Evolutionary conservation across 2,329 filamentous ascomycete genomes (phyloP).

Genomic region (Fusarium anguioides): DNA sequence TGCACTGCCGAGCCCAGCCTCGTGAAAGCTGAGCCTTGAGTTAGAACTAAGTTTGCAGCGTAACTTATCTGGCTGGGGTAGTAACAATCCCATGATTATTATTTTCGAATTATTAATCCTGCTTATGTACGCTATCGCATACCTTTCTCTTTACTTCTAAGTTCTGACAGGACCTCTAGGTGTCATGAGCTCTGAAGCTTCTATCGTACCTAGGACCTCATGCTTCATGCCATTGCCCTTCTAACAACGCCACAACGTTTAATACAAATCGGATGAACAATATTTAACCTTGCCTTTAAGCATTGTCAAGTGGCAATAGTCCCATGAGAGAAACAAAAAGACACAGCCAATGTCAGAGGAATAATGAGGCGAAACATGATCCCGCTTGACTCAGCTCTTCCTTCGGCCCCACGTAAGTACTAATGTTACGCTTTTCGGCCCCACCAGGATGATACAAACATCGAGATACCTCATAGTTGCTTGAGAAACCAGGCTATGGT

Average conservation of each 20-base stretch:
- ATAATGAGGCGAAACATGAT: slow-evolving; percentile 25
- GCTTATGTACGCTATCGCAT: background rate
- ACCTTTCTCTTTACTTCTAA: background rate
- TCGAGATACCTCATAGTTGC: background rate
- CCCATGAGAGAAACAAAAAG: background rate
- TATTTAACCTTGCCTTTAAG: background rate
- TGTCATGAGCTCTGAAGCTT: background rate
- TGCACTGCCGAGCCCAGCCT: slow-evolving; percentile 16
- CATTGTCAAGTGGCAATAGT: background rate
- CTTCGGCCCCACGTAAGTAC: slow-evolving; percentile 22
- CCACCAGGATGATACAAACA: background rate
- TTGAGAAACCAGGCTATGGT: too few species aligned
- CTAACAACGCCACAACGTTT: background rate
- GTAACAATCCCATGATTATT: slow-evolving; percentile 14
- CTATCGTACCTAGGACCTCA: background rate
- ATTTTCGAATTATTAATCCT: slow-evolving; percentile 23
- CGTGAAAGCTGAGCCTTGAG: background rate
- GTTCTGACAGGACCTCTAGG: too few species aligned
- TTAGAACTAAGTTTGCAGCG: too few species aligned
- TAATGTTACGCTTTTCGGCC: slow-evolving; percentile 8
- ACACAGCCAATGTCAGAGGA: background rate
- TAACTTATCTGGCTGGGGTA: background rate
- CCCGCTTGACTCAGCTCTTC: slow-evolving; percentile 11
- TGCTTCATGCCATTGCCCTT: background rate
- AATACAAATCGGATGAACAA: background rate